Evolutionary conservation across 768 basidiomycete species (phyloP).

Genomic region (Tricholoma bakamatsutake): DNA sequence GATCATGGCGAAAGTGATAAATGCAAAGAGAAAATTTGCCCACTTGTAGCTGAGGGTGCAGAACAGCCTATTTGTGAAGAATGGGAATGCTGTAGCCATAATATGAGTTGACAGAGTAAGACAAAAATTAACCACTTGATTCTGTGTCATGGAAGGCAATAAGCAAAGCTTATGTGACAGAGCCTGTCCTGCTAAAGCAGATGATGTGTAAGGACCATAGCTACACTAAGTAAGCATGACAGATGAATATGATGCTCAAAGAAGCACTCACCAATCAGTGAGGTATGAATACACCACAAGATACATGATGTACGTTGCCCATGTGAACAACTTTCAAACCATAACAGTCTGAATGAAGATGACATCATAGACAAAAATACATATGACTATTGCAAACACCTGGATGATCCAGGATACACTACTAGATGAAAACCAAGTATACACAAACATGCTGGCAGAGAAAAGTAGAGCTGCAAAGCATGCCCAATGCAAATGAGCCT

Average conservation of each 20-base stretch:
- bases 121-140: no score
- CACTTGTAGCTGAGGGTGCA: slow-evolving; percentile 48
- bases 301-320: slow-evolving; percentile 51
- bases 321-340: slow-evolving; percentile 40
- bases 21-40: slow-evolving; percentile 53
- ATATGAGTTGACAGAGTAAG: slow-evolving; percentile 48
- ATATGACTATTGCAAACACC: slow-evolving; percentile 43
- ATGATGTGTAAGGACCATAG: slow-evolving; percentile 60
- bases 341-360: slow-evolving; percentile 6
- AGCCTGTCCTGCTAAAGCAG: slow-evolving; percentile 63
- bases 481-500: slow-evolving; percentile 59
- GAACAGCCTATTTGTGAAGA: slow-evolving; percentile 61
- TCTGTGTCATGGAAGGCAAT: no score
- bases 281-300: slow-evolving; percentile 56
- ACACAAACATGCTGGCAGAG: slow-evolving; percentile 64
- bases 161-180: slow-evolving; percentile 42
- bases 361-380: slow-evolving; percentile 3
- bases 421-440: slow-evolving; percentile 58
- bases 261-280: slow-evolving; percentile 48
- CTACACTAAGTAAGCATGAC: slow-evolving; percentile 16
- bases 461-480: slow-evolving; percentile 50
- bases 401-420: slow-evolving; percentile 57
- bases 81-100: slow-evolving; percentile 48
- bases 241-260: neutral
- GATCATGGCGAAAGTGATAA: slow-evolving; percentile 45